Conservation (phyloP, 2,329 filamentous ascomycete species). For the Parastagonospora avenae region DNA sequence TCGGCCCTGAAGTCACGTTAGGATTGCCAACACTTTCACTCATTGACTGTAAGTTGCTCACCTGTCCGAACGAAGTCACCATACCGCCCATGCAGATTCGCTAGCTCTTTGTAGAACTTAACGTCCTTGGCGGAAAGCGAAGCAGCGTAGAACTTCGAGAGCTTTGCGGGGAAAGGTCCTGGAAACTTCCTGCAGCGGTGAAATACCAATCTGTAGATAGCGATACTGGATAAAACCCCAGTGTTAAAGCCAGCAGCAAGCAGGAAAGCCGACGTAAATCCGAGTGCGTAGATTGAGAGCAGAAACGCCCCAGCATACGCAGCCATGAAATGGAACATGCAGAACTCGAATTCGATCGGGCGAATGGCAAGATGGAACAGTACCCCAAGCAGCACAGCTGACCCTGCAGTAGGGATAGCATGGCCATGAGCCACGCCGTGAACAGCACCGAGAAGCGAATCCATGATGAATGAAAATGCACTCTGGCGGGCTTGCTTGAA, state of each 20-base stretch:
- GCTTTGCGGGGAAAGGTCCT: conserved; percentile 26
- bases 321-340: conserved; percentile 33
- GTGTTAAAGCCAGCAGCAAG: conserved; percentile 14
- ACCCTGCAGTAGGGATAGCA: conserved; percentile 1
- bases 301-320: conserved; percentile 13
- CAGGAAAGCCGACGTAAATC: conserved; percentile 8
- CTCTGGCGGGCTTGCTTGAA: too few relatives aligned
- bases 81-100: conserved; percentile 35
- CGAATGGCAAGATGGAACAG: conserved; percentile 24
- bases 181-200: conserved; percentile 32
- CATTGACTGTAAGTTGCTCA: conserved; percentile 9
- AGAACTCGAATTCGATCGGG: conserved; percentile 27
- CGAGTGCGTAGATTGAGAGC: conserved; percentile 11
- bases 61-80: conserved; percentile 45
- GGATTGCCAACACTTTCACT: background rate
- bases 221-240: conserved; percentile 25
- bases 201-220: conserved; percentile 28
- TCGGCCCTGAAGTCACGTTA: conserved; percentile 14
- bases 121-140: conserved; percentile 29
- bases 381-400: conserved; percentile 17
- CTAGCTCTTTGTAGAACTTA: conserved; percentile 37
- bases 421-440: conserved; percentile 2
- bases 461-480: too few relatives aligned
- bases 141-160: conserved; percentile 36
- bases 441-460: background rate